Conservation (phyloP, 805 yeast species). For the Grigorovia jiainica region DNA sequence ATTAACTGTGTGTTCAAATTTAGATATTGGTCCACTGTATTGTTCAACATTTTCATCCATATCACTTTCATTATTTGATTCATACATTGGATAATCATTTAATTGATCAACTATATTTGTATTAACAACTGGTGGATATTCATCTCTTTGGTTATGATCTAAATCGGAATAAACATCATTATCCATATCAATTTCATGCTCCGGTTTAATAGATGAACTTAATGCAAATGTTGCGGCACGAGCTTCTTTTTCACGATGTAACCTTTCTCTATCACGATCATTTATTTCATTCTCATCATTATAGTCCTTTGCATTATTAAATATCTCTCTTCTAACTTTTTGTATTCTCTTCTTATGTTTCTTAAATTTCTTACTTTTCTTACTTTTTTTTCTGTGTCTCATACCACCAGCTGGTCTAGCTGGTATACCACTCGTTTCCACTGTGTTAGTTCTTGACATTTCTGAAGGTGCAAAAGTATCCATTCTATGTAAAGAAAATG, state of each 20-base stretch:
- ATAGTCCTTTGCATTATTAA: constrained; percentile 8
- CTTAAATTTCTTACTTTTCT: constrained; percentile 22
- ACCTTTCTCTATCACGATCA: constrained; percentile 28
- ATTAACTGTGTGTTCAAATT: not conserved
- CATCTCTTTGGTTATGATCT: not conserved
- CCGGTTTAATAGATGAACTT: constrained; percentile 18
- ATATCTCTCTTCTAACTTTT: constrained; percentile 5
- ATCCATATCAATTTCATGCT: constrained; percentile 2
- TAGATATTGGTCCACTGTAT: not conserved
- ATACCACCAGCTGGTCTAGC: constrained; percentile 72
- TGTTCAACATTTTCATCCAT: constrained; percentile 1
- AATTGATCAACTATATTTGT: constrained; percentile 5
- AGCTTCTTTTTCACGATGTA: constrained; percentile 35
- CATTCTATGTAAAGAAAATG: constrained; percentile 73
- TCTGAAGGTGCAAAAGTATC: constrained; percentile 41
- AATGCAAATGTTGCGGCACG: constrained; percentile 36
- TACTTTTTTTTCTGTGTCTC: constrained; percentile 37
- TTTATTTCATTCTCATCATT: constrained; percentile 23
- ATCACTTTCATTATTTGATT: constrained; percentile 3
- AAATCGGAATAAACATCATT: constrained; percentile 1
- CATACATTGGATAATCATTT: constrained; percentile 3
- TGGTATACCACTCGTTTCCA: constrained; percentile 56
- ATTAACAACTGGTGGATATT: not conserved
- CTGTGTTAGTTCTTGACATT: constrained; percentile 30
- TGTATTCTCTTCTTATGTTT: constrained; percentile 27